Evolutionary conservation across 495 filamentous ascomycete genomes (phyloP).

Genomic region (Recurvomyces mirabilis): DNA sequence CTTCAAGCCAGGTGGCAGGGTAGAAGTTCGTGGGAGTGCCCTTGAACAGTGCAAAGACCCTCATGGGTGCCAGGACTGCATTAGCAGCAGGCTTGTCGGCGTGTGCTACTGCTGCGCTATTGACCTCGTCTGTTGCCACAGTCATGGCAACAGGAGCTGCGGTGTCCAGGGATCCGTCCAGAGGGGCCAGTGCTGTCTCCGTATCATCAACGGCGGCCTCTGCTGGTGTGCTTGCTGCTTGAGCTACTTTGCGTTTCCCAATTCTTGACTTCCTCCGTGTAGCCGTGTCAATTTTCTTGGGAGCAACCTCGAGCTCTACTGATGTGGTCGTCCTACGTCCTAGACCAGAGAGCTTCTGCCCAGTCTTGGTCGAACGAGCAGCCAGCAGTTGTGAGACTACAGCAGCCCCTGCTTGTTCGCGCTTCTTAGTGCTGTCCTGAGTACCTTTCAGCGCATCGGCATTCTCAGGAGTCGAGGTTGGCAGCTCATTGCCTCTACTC

Average conservation of each 20-base stretch:
- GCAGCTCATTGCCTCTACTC: constrained; percentile 17
- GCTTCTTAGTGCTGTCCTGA: constrained; percentile 17
- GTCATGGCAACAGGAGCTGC: background rate
- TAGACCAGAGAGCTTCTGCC: background rate
- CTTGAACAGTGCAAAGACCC: constrained; percentile 34
- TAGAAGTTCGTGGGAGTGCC: constrained; percentile 27
- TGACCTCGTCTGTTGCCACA: background rate
- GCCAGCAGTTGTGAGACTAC: constrained; percentile 17
- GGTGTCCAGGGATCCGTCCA: too few relatives aligned
- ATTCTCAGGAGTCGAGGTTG: constrained; percentile 1
- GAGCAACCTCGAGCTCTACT: background rate
- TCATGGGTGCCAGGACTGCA: constrained; percentile 17
- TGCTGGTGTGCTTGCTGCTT: background rate
- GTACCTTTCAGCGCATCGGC: constrained; percentile 9
- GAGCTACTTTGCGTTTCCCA: background rate
- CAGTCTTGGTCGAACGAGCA: constrained; percentile 1
- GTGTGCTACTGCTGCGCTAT: too few relatives aligned
- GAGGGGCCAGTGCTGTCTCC: background rate
- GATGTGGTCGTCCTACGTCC: background rate
- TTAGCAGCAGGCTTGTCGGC: background rate
- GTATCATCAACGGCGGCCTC: background rate
- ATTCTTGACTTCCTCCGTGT: background rate
- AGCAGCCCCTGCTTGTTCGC: constrained; percentile 18
- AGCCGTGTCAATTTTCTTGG: background rate
- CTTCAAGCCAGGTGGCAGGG: constrained; percentile 31